Conservation (phyloP, 2,329 filamentous ascomycete species). For the Mycogone perniciosa region DNA sequence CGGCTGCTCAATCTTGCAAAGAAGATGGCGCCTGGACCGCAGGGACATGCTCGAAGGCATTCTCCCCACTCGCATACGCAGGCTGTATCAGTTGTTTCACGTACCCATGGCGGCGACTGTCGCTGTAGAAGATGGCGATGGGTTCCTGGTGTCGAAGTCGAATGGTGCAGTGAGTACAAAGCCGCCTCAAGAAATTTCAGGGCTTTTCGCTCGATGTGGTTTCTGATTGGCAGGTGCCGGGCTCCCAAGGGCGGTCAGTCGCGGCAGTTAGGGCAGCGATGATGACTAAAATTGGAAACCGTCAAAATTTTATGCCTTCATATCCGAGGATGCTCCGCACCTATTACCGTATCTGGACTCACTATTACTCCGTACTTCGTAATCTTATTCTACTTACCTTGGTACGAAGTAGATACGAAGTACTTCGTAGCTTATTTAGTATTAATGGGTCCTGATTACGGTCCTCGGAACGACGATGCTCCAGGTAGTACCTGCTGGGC, state of each 20-base stretch:
- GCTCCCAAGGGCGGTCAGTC: constrained; percentile 31
- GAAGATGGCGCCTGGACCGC: constrained; percentile 16
- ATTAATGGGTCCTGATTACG: too few species aligned
- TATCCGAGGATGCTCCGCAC: too few species aligned
- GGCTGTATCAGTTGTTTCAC: constrained; percentile 39
- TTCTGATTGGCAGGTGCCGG: constrained; percentile 12
- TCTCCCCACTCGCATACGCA: constrained; percentile 46
- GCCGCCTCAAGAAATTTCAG: constrained; percentile 24
- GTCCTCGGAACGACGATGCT: too few species aligned
- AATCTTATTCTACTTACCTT: too few species aligned
- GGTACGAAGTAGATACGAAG: too few species aligned
- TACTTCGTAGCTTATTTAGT: too few species aligned
- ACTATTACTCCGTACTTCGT: too few species aligned
- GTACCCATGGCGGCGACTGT: constrained; percentile 55
- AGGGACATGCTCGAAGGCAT: constrained; percentile 12
- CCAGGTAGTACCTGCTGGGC: too few species aligned
- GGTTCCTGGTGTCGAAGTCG: constrained; percentile 28
- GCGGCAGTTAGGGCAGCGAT: constrained; percentile 39
- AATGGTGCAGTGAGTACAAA: constrained; percentile 22
- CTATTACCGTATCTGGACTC: too few species aligned
- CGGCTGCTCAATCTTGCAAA: constrained; percentile 22
- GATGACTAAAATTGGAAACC: constrained; percentile 4
- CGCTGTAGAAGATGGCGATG: constrained; percentile 37
- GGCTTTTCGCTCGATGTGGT: constrained; percentile 18
- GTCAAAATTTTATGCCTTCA: too few species aligned